Evolutionary conservation across 2,329 filamentous ascomycete genomes (phyloP).

Genomic region (Penicillium palitans): DNA sequence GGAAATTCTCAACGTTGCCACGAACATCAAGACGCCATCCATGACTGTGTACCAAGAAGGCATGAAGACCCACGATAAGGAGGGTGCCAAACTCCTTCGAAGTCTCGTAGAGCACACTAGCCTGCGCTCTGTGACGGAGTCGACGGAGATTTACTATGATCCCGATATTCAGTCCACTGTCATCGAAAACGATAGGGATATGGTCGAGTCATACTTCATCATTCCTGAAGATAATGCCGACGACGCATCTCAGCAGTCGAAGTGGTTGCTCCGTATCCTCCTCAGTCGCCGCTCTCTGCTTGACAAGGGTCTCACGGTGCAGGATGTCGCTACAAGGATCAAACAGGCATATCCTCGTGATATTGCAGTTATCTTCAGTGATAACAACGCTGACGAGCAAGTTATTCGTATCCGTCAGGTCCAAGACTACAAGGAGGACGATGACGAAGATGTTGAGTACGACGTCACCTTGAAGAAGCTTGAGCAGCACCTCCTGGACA

Average conservation of each 20-base stretch:
- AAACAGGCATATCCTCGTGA: constrained; percentile 84
- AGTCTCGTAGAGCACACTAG: constrained; percentile 93
- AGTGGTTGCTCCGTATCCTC: constrained; percentile 92
- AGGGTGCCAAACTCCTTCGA: constrained; percentile 80
- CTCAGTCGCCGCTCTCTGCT: constrained; percentile 92
- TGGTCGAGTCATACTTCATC: constrained; percentile 96
- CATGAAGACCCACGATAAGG: constrained; percentile 63
- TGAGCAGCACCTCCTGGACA: constrained; percentile 87
- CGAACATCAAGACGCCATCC: constrained; percentile 96
- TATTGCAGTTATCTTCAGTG: constrained; percentile 91
- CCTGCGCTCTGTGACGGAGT: constrained; percentile 82
- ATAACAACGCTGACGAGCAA: constrained; percentile 95
- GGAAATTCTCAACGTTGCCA: constrained; percentile 97
- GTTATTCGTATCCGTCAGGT: constrained; percentile 90
- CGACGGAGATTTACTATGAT: constrained; percentile 97
- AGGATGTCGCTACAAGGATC: constrained; percentile 85
- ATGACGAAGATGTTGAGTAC: constrained; percentile 74
- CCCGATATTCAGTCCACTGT: constrained; percentile 82
- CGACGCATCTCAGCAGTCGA: constrained; percentile 68
- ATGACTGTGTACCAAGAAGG: constrained; percentile 87
- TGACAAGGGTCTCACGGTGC: constrained; percentile 83
- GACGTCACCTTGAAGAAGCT: constrained; percentile 92
- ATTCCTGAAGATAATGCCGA: constrained; percentile 79
- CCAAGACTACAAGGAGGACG: constrained; percentile 67
- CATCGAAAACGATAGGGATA: constrained; percentile 84